phyloP scores from a whole-genome alignment of 1,284 basidiomycete genomes.

The Austroboletus novae-zelandiae region DNA sequence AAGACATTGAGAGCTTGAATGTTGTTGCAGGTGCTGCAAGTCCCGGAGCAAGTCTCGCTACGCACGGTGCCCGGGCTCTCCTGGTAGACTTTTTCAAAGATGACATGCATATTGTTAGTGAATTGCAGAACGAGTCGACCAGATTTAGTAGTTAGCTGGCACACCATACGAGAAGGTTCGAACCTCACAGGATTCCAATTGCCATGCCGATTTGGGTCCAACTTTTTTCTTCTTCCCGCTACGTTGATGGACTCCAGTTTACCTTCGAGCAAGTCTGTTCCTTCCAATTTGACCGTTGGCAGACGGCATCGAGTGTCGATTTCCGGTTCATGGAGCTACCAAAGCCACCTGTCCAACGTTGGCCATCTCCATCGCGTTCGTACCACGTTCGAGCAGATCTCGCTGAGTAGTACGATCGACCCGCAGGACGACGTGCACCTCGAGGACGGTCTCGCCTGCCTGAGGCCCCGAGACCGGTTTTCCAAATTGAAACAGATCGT shows the following conservation, averaged over 20 bases:
- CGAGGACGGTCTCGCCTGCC: slow-evolving; percentile 20
- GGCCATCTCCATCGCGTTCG: slow-evolving; percentile 42
- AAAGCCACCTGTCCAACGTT: slow-evolving; percentile 43
- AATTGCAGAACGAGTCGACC: too few relatives aligned
- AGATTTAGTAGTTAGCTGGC: too few relatives aligned
- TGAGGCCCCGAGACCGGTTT: slow-evolving; percentile 18
- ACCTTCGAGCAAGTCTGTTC: slow-evolving; percentile 27
- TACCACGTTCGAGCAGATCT: slow-evolving; percentile 25
- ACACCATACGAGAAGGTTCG: too few relatives aligned
- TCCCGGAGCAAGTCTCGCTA: too few relatives aligned
- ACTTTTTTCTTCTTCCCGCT: neutral
- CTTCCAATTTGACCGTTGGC: slow-evolving; percentile 17
- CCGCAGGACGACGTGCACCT: slow-evolving; percentile 17
- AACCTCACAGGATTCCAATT: too few relatives aligned
- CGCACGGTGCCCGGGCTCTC: too few relatives aligned
- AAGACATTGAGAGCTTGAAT: too few relatives aligned
- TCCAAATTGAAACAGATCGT: slow-evolving; percentile 15
- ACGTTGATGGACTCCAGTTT: slow-evolving; percentile 20
- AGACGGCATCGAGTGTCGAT: slow-evolving; percentile 25
- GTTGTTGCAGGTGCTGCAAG: too few relatives aligned
- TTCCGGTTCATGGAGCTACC: slow-evolving; percentile 41
- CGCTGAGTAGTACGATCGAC: slow-evolving; percentile 5
- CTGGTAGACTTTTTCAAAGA: too few relatives aligned
- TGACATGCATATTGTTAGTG: too few relatives aligned
- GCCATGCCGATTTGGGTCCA: too few relatives aligned